Conservation (phyloP, 495 filamentous ascomycete species). For the Hypomontagnella submonticulosa region DNA sequence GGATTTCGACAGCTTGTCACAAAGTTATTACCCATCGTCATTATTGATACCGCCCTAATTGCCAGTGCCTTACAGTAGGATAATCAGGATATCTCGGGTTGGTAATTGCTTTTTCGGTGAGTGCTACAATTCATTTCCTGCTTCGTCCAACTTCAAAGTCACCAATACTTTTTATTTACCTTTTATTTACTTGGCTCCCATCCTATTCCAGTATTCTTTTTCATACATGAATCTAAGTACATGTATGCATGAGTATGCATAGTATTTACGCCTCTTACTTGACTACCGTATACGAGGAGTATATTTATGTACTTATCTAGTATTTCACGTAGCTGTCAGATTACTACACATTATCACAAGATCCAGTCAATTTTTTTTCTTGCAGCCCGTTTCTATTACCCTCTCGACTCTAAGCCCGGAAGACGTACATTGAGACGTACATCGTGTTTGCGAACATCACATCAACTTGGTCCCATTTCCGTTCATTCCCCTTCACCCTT, state of each 20-base stretch:
- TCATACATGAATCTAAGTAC: background rate
- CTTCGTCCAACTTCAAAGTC: background rate
- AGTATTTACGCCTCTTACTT: background rate
- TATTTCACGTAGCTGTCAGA: slow-evolving; percentile 25
- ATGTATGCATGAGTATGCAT: slow-evolving; percentile 4
- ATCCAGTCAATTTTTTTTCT: slow-evolving; percentile 11
- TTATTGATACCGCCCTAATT: background rate
- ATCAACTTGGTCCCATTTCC: background rate
- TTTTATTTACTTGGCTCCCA: background rate
- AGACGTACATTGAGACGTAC: no score
- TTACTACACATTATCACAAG: slow-evolving; percentile 27
- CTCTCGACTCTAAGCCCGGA: background rate
- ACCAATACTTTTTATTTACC: background rate
- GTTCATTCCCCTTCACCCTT: background rate
- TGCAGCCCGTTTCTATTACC: slow-evolving; percentile 9
- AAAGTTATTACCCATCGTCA: slow-evolving; percentile 8
- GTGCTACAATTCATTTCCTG: slow-evolving; percentile 14
- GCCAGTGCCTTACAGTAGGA: background rate
- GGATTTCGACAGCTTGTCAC: slow-evolving; percentile 6
- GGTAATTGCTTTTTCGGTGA: slow-evolving; percentile 7
- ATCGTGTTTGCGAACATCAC: no score
- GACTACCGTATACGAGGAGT: background rate
- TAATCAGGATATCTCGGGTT: background rate
- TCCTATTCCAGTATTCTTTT: background rate
- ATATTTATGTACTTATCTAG: slow-evolving; percentile 12